phyloP scores from a whole-genome alignment of 1,284 basidiomycete species.

The Apiotrichum laibachii region DNA sequence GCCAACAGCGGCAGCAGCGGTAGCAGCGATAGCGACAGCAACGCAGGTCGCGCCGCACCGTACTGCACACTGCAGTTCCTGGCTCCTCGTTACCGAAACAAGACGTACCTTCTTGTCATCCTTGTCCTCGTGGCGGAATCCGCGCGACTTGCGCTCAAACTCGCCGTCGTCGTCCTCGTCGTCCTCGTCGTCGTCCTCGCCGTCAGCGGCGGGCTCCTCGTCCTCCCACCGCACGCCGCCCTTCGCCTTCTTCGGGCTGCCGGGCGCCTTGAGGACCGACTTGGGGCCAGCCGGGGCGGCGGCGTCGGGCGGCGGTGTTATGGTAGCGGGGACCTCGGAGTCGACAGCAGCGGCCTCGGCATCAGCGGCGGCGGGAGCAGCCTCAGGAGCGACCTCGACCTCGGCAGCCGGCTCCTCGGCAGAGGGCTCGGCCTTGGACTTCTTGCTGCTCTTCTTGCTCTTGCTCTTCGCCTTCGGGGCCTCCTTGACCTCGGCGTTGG shows the following conservation, averaged over 20 bases:
- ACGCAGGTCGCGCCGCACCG: no score
- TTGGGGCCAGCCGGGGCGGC: not conserved
- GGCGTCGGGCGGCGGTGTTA: no score
- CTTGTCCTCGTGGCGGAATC: constrained; percentile 85
- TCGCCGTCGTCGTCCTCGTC: constrained; percentile 50
- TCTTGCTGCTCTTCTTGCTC: not conserved
- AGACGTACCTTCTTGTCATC: constrained; percentile 78
- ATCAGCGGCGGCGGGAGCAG: no score
- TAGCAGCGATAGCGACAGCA: no score
- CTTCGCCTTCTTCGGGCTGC: constrained; percentile 15
- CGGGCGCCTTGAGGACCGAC: not conserved
- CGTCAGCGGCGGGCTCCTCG: constrained; percentile 16
- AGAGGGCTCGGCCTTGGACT: not conserved
- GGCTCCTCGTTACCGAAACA: no score
- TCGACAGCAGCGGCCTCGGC: constrained; percentile 16
- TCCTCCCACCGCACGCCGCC: constrained; percentile 19
- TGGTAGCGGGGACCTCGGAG: no score
- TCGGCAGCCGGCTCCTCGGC: no score
- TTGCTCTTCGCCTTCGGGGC: constrained; percentile 13
- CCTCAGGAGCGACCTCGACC: no score
- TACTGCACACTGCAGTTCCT: not conserved
- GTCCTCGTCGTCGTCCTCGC: constrained; percentile 48
- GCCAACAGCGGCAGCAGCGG: no score
- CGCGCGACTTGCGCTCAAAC: constrained; percentile 63
- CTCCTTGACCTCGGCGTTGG: constrained; percentile 4